Conservation (phyloP, 345 rosid genomes). For the Boechera retrofracta region DNA sequence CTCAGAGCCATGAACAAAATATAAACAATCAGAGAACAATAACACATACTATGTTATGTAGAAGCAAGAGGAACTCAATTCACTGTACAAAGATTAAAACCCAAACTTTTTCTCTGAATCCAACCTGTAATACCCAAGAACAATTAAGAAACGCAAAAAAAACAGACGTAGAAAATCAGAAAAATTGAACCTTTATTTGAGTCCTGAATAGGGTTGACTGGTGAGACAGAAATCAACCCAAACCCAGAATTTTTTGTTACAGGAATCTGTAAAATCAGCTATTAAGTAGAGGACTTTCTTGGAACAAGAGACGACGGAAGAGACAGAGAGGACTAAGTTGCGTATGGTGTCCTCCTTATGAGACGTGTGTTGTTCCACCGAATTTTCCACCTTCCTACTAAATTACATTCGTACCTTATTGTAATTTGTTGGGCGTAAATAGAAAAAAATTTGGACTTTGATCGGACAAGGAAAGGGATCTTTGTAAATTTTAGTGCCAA, state of each 20-base stretch:
- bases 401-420: not conserved
- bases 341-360: slow-evolving; percentile 37
- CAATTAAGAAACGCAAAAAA: not conserved
- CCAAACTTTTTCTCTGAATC: not conserved
- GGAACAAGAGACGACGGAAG: slow-evolving; percentile 1
- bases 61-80: slow-evolving; percentile 10
- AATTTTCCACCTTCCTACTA: not conserved
- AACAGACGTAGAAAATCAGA: not conserved
- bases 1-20: not conserved
- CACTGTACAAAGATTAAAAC: not conserved
- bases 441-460: not conserved
- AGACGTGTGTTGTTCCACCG: slow-evolving; percentile 27
- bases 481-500: slow-evolving; percentile 23
- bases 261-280: slow-evolving; percentile 13
- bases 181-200: slow-evolving; percentile 36
- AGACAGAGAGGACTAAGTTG: slow-evolving; percentile 15
- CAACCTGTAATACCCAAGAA: not conserved
- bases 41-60: not conserved
- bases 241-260: slow-evolving; percentile 23
- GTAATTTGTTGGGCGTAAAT: not conserved
- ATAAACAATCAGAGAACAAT: not conserved
- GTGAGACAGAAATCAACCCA: slow-evolving; percentile 33
- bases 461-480: slow-evolving; percentile 23
- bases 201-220: slow-evolving; percentile 36
- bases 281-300: slow-evolving; percentile 7